Evolutionary conservation across 2,329 filamentous ascomycete species (phyloP), one percentile per base, ranked within the genome.

Genomic region (Dactylellina sp.): DNA sequence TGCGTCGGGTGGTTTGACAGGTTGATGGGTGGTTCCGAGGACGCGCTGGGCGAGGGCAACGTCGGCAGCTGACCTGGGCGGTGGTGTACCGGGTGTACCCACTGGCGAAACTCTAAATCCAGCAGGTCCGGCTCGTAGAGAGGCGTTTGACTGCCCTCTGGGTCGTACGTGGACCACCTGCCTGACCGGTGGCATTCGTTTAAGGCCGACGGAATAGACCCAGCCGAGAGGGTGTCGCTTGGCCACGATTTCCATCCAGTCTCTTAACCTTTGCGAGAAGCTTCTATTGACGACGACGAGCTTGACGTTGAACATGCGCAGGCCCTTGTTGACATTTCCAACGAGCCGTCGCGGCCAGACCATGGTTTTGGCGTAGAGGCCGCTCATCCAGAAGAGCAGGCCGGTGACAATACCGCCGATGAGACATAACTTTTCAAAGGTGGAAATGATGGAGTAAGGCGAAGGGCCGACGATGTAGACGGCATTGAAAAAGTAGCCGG

Each of bases 301-400:
- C 83, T 99, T 98, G 82, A 93, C 92, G 82, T 99, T 99, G 86
- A 98, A 96, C 63, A 87, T 90, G 75, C 95, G 87, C 76, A 99
- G 84, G 11, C 95, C 95, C 62, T 95, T 86, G 81, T 99, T 99
- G 40, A 93, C 91, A 75, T 93, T 89, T 77, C 86, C 88, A 77
- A 98, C 89, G 91, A 95, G 98, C 77, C 92, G 88, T 63, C 94
- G 86, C 55, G 95, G 95, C 93, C 95, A 98, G 75, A 93, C 88
- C 63, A 99, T 90, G 32, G 95, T 95, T 64, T 94, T 88, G 79
- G 98, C 94, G 91, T 94, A 99, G 81, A 97, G 93, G 25, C 95
- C 95, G 0, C 94, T 97, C 14, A 89, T 93, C 92, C 93, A 97
- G 77, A 98, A 89, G 37, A 99, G 84, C 46, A 93, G 85, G 37